Conservation (phyloP, 805 yeast species). For the Candida easanensis region DNA sequence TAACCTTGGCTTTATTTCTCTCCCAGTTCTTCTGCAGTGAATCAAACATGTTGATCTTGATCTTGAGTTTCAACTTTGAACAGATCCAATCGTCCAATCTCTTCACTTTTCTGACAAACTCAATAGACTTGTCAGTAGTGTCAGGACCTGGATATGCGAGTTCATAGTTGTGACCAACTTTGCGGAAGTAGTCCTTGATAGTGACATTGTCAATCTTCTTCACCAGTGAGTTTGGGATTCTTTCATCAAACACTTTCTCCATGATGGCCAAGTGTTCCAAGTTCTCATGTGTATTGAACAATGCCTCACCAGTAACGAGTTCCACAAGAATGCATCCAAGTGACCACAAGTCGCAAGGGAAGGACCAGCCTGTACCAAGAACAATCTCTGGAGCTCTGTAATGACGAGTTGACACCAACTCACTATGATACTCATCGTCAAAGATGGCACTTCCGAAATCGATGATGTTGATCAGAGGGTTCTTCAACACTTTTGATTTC, state of each 20-base stretch:
- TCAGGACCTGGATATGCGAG: constrained; percentile 38
- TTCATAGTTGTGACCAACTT: constrained; percentile 12
- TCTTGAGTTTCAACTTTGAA: constrained; percentile 29
- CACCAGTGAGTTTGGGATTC: constrained; percentile 38
- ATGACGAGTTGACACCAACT: constrained; percentile 91
- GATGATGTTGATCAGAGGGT: constrained; percentile 83
- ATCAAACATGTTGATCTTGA: constrained; percentile 24
- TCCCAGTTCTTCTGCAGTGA: constrained; percentile 23
- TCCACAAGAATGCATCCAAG: constrained; percentile 92
- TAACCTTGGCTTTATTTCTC: constrained; percentile 27
- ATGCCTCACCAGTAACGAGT: constrained; percentile 87
- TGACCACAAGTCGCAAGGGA: constrained; percentile 96
- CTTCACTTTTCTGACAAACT: constrained; percentile 38
- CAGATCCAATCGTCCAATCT: constrained; percentile 45
- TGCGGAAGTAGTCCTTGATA: constrained; percentile 13
- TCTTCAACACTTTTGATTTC: constrained; percentile 49
- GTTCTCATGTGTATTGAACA: constrained; percentile 93
- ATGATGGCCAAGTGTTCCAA: constrained; percentile 93
- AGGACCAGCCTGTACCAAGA: constrained; percentile 94
- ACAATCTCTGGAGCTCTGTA: constrained; percentile 97
- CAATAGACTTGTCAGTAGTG: constrained; percentile 36
- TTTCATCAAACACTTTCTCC: constrained; percentile 68
- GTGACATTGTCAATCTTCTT: constrained; percentile 23
- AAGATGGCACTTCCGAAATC: constrained; percentile 98
- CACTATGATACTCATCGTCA: constrained; percentile 89